phyloP scores from a whole-genome alignment of 2,329 filamentous ascomycete species.

The Aspergillus phoenicis region DNA sequence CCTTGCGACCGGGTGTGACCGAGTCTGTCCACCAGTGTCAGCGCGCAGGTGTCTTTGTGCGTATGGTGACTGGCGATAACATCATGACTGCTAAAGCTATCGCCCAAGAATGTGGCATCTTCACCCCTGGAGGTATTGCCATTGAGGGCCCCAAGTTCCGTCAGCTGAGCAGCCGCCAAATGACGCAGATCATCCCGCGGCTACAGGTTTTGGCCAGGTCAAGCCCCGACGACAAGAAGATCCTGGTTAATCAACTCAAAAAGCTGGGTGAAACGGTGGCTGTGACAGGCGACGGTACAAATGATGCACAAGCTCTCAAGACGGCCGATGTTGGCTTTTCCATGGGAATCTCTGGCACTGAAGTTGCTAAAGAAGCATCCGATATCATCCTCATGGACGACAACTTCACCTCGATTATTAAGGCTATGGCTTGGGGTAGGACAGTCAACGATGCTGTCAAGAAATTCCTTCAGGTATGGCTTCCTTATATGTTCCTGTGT shows the following conservation, averaged over 20 bases:
- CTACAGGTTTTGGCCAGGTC: slow-evolving; percentile 73
- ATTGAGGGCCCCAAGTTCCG: slow-evolving; percentile 80
- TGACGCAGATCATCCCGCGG: slow-evolving; percentile 67
- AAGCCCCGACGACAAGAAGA: slow-evolving; percentile 75
- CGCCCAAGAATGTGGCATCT: slow-evolving; percentile 75
- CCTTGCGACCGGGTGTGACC: slow-evolving; percentile 72
- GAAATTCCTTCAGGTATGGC: slow-evolving; percentile 61
- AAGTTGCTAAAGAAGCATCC: slow-evolving; percentile 82
- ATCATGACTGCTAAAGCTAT: slow-evolving; percentile 77
- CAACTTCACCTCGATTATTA: slow-evolving; percentile 84
- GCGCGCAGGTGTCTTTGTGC: slow-evolving; percentile 73
- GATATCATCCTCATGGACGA: slow-evolving; percentile 87
- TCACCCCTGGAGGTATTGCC: slow-evolving; percentile 67
- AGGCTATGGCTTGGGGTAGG: slow-evolving; percentile 78
- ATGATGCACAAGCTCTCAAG: slow-evolving; percentile 79
- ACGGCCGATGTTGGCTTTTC: slow-evolving; percentile 82
- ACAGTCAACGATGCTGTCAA: slow-evolving; percentile 77
- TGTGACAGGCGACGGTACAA: slow-evolving; percentile 81
- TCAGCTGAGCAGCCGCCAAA: slow-evolving; percentile 66
- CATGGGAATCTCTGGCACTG: slow-evolving; percentile 81
- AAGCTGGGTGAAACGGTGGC: slow-evolving; percentile 76
- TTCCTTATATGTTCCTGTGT: background rate
- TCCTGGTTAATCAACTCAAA: slow-evolving; percentile 71
- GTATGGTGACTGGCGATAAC: slow-evolving; percentile 87
- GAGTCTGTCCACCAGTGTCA: slow-evolving; percentile 74